phyloP scores from a whole-genome alignment of 2,329 filamentous ascomycete genomes.

The Tricladium varicosporioides region DNA sequence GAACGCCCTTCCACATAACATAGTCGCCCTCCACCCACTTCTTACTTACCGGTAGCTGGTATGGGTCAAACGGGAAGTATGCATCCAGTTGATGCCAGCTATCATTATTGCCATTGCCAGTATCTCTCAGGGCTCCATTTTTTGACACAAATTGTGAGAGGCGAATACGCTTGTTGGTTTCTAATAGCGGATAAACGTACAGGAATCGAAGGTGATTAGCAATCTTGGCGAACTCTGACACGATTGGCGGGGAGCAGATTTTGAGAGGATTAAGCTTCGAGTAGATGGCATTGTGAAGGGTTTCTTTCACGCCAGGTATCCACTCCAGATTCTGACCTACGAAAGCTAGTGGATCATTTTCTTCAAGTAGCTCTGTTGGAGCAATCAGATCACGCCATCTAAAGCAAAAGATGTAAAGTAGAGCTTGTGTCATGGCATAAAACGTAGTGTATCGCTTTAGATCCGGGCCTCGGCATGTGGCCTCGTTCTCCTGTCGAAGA shows the following conservation, averaged over 20 bases:
- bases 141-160: conserved; percentile 66
- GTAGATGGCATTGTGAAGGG: conserved; percentile 75
- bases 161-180: conserved; percentile 87
- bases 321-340: conserved; percentile 74
- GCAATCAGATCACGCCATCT: conserved; percentile 87
- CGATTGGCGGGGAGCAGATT: conserved; percentile 87
- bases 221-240: conserved; percentile 86
- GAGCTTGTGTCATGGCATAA: conserved; percentile 66
- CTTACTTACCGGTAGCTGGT: conserved; percentile 82
- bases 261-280: conserved; percentile 92
- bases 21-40: conserved; percentile 86
- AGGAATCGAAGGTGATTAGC: conserved; percentile 82
- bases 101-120: conserved; percentile 59
- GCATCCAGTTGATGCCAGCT: conserved; percentile 83
- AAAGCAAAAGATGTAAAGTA: conserved; percentile 86
- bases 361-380: conserved; percentile 55
- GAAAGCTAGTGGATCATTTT: conserved; percentile 58
- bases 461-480: conserved; percentile 77
- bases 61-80: conserved; percentile 97
- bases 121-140: conserved; percentile 47
- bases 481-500: conserved; percentile 71
- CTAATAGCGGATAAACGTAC: conserved; percentile 84
- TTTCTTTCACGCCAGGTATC: conserved; percentile 70
- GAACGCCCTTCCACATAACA: conserved; percentile 73
- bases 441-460: conserved; percentile 66